A percentile compares a stretch with the other conserved stretches of the same genome.
Evolutionary conservation across 2,329 filamentous ascomycete genomes (phyloP).

Genomic region (Monosporascus sp.): DNA sequence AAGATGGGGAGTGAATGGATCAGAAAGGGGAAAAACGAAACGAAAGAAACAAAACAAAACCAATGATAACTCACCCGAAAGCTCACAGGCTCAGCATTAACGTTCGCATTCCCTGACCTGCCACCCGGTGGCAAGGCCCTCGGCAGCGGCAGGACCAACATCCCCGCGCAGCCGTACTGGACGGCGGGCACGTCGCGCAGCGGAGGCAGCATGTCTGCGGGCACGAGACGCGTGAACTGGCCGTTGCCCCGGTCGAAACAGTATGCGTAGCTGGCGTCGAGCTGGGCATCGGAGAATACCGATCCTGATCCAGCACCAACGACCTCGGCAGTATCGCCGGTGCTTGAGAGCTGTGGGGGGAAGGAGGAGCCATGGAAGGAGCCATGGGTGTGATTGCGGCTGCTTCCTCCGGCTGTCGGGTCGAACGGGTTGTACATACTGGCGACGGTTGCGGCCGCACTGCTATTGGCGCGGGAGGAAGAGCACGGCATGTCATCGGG

Average conservation of each 20-base stretch:
- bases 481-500: background rate
- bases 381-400: background rate
- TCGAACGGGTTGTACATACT: constrained; percentile 16
- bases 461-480: constrained; percentile 1
- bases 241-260: constrained; percentile 50
- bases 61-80: constrained; percentile 33
- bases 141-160: constrained; percentile 43
- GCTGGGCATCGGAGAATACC: constrained; percentile 17
- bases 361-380: background rate
- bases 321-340: background rate
- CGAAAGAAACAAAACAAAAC: background rate
- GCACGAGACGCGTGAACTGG: constrained; percentile 48
- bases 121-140: constrained; percentile 32
- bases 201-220: constrained; percentile 47
- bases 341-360: background rate
- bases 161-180: constrained; percentile 33
- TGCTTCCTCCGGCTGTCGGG: constrained; percentile 1
- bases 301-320: background rate
- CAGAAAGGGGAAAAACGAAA: background rate
- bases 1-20: background rate
- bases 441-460: constrained; percentile 10
- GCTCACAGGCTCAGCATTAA: constrained; percentile 26
- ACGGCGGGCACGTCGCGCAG: constrained; percentile 39
- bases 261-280: constrained; percentile 38
- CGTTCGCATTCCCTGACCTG: constrained; percentile 26